phyloP scores from a whole-genome alignment of 805 yeast species.

The Ogataea trehalophila region DNA sequence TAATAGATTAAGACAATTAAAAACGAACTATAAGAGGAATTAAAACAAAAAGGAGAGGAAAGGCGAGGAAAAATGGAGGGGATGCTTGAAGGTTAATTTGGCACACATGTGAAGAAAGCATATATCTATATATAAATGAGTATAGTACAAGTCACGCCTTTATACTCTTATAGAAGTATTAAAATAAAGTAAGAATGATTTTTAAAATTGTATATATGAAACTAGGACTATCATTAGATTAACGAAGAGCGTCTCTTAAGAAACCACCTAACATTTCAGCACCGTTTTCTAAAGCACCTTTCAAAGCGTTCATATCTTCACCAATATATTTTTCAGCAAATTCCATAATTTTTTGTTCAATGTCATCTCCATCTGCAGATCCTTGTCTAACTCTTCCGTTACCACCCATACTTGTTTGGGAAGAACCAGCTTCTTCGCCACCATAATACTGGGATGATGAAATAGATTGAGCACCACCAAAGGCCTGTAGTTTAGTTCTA shows the following conservation, averaged over 20 bases:
- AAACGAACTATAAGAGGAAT: too few species aligned
- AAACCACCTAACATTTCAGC: constrained; percentile 84
- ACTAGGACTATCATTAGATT: not conserved
- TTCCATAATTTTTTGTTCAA: constrained; percentile 51
- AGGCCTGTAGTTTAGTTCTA: constrained; percentile 68
- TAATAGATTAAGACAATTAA: too few species aligned
- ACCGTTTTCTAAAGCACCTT: constrained; percentile 90
- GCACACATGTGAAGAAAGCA: too few species aligned
- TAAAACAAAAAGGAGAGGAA: too few species aligned
- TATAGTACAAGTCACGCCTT: too few species aligned
- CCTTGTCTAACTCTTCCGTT: constrained; percentile 26
- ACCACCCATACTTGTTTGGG: constrained; percentile 18
- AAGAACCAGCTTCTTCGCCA: constrained; percentile 38
- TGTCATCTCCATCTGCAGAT: constrained; percentile 36
- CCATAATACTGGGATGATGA: constrained; percentile 93
- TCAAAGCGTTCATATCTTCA: constrained; percentile 83
- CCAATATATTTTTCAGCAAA: constrained; percentile 65
- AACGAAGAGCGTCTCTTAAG: constrained; percentile 77
- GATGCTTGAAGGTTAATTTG: too few species aligned
- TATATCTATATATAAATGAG: too few species aligned
- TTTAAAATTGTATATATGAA: too few species aligned
- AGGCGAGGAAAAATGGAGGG: too few species aligned
- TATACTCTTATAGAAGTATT: too few species aligned
- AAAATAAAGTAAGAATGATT: too few species aligned
- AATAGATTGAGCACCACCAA: constrained; percentile 82